phyloP scores from a whole-genome alignment of 331 rosid genomes.

The Pyracantha coccinea region DNA sequence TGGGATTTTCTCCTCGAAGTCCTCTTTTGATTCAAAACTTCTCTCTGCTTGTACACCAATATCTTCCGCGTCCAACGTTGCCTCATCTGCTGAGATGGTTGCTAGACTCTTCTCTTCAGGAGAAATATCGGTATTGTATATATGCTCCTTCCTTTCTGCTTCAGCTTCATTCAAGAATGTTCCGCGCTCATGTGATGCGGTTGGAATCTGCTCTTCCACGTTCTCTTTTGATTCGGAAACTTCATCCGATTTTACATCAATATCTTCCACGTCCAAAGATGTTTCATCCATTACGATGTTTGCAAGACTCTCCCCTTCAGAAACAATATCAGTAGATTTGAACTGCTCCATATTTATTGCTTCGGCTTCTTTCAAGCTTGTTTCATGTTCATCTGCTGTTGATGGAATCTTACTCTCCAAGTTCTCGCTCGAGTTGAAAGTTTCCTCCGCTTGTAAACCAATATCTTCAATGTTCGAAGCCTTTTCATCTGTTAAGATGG shows the following conservation, averaged over 20 bases:
- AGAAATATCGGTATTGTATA: neutral
- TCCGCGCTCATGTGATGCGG: neutral
- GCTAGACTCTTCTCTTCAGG: neutral
- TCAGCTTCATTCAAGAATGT: slow-evolving; percentile 9
- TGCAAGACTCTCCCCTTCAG: neutral
- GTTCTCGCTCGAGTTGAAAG: neutral
- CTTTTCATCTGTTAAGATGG: neutral
- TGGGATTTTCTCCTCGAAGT: neutral
- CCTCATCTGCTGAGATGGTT: neutral
- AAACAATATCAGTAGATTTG: neutral
- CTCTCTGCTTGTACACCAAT: neutral
- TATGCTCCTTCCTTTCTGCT: slow-evolving; percentile 7
- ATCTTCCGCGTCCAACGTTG: neutral
- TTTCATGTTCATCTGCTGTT: slow-evolving; percentile 1
- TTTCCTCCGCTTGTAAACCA: slow-evolving; percentile 2
- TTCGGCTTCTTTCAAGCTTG: neutral
- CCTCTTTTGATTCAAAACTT: neutral
- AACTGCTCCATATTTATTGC: neutral
- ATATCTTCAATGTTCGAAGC: neutral
- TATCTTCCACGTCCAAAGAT: neutral
- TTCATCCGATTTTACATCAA: neutral
- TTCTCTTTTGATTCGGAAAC: neutral
- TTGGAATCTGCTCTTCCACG: slow-evolving; percentile 5
- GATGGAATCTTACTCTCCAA: neutral
- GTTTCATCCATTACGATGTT: neutral